Percentiles rank a stretch among this genome's conserved stretches.
phyloP scores from a whole-genome alignment of 352 stramenopile genomes.

The Phytophthora quininea region DNA sequence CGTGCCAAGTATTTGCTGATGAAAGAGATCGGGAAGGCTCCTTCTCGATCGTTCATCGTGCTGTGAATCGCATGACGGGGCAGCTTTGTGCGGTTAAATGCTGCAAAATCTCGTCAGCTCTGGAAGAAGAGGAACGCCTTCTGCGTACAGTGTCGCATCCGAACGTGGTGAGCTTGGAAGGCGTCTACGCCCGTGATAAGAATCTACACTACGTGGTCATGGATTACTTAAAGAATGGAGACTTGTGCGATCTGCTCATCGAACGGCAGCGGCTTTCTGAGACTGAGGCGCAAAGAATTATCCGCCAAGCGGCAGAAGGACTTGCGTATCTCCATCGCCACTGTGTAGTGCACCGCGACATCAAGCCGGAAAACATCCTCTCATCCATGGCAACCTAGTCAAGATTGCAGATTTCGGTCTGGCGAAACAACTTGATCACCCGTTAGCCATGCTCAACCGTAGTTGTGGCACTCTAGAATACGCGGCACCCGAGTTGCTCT shows the following conservation, averaged over 20 bases:
- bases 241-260: constrained; percentile 80
- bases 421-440: constrained; percentile 62
- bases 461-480: constrained; percentile 85
- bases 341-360: constrained; percentile 74
- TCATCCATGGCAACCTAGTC: constrained; percentile 69
- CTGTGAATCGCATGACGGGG: constrained; percentile 68
- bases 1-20: constrained; percentile 69
- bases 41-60: constrained; percentile 84
- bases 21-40: constrained; percentile 86
- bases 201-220: constrained; percentile 84
- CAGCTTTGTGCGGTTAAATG: constrained; percentile 78
- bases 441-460: constrained; percentile 55
- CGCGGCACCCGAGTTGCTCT: constrained; percentile 72
- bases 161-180: constrained; percentile 73
- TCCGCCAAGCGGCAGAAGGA: constrained; percentile 62
- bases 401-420: constrained; percentile 86
- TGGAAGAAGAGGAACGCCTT: constrained; percentile 78
- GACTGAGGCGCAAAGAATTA: constrained; percentile 56
- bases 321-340: constrained; percentile 70
- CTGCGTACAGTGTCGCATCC: constrained; percentile 65
- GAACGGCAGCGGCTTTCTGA: constrained; percentile 65
- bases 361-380: constrained; percentile 87
- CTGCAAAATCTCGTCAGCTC: constrained; percentile 62
- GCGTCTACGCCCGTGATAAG: constrained; percentile 69
- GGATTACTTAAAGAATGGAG: constrained; percentile 79